These are phyloP conservation scores for Lepiota brunneoincarnata DNA, from an alignment of 768 basidiomycete genomes.

Conservation along the genomic window DNA sequence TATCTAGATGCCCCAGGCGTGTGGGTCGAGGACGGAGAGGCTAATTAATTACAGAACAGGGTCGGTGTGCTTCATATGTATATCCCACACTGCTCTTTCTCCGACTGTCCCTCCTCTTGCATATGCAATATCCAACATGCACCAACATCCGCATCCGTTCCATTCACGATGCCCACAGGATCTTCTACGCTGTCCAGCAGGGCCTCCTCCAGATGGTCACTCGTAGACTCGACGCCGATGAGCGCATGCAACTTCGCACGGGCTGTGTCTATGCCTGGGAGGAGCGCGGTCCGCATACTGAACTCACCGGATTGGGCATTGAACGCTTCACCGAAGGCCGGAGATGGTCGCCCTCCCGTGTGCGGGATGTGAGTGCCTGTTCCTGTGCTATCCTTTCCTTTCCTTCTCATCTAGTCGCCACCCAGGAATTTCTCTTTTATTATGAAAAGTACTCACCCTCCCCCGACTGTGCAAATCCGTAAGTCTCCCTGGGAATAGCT, in stretches of 20 bases:
- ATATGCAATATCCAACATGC: slow-evolving; percentile 74
- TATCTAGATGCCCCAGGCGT: slow-evolving; percentile 1
- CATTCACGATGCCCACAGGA: slow-evolving; percentile 74
- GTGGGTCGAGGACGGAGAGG: slow-evolving; percentile 16
- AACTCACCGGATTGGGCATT: slow-evolving; percentile 77
- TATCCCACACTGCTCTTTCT: slow-evolving; percentile 12
- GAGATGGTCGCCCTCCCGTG: slow-evolving; percentile 80
- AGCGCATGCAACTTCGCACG: slow-evolving; percentile 54
- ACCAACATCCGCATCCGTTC: slow-evolving; percentile 72
- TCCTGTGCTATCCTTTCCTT: slow-evolving; percentile 9
- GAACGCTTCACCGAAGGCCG: slow-evolving; percentile 85
- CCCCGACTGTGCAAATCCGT: slow-evolving; percentile 38
- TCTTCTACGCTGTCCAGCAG: slow-evolving; percentile 69
- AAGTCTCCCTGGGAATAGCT: slow-evolving; percentile 12
- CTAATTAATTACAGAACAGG: slow-evolving; percentile 21
- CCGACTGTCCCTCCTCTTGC: slow-evolving; percentile 17
- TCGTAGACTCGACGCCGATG: slow-evolving; percentile 74
- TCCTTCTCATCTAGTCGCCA: slow-evolving; percentile 12
- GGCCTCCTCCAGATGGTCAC: slow-evolving; percentile 70
- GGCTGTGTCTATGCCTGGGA: slow-evolving; percentile 71
- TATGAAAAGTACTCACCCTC: slow-evolving; percentile 67
- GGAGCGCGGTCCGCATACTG: slow-evolving; percentile 69
- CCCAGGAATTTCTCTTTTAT: slow-evolving; percentile 81
- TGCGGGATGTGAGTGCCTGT: slow-evolving; percentile 65
- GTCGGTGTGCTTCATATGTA: slow-evolving; percentile 10